Percentiles rank a stretch among this genome's conserved stretches.
Evolutionary conservation across 1,284 basidiomycete species (phyloP).

Genomic region (Heterobasidion irregulare): DNA sequence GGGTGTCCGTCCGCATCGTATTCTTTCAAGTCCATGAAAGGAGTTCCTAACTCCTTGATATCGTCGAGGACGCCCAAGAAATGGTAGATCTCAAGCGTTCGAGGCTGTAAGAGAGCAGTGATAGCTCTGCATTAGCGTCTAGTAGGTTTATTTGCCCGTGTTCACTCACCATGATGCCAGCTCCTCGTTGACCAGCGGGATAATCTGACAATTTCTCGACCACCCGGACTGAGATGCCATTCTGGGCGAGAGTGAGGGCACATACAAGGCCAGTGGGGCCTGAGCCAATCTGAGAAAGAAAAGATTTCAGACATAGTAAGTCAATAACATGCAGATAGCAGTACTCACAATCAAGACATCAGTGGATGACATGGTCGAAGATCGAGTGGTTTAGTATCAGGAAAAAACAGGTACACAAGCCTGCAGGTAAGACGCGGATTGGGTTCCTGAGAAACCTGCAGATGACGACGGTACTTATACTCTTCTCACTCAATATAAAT

Average conservation of each 20-base stretch:
- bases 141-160: not conserved
- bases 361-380: not conserved
- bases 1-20: constrained; percentile 10
- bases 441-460: too few relatives aligned
- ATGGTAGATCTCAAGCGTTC: constrained; percentile 20
- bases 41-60: constrained; percentile 8
- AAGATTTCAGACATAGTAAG: not conserved
- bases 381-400: too few relatives aligned
- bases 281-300: constrained; percentile 14
- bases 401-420: too few relatives aligned
- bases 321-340: not conserved
- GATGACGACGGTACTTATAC: too few relatives aligned
- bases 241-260: constrained; percentile 16
- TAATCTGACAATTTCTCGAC: constrained; percentile 21
- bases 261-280: constrained; percentile 18
- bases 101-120: constrained; percentile 13
- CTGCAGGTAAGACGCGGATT: too few relatives aligned
- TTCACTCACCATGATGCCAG: constrained; percentile 18
- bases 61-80: constrained; percentile 17
- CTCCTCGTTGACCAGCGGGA: constrained; percentile 18
- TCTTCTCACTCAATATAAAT: too few relatives aligned
- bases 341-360: not conserved
- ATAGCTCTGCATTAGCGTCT: not conserved
- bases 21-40: not conserved
- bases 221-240: constrained; percentile 24